Evolutionary conservation across 257 asterid species (phyloP).

Genomic region (Rauvolfia tetraphylla): DNA sequence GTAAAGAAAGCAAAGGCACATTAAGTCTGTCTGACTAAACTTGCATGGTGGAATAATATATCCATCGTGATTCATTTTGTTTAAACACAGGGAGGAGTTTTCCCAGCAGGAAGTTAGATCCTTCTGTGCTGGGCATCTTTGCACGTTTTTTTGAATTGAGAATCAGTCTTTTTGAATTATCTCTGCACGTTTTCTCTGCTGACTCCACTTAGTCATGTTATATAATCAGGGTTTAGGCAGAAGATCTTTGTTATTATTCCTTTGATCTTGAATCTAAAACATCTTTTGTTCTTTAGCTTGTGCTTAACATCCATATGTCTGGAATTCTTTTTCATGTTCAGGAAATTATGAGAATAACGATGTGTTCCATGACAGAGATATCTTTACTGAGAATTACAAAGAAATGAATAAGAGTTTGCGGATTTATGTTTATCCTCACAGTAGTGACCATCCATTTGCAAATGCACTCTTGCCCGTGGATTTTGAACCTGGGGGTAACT

Average conservation of each 20-base stretch:
- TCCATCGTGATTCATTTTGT: too few relatives aligned
- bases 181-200: not conserved
- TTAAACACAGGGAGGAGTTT: too few relatives aligned
- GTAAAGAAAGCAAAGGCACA: not conserved
- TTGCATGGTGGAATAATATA: not conserved
- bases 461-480: slow-evolving; percentile 62
- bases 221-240: not conserved
- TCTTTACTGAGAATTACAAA: slow-evolving; percentile 55
- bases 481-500: slow-evolving; percentile 74
- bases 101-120: not conserved
- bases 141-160: not conserved
- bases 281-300: not conserved
- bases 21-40: not conserved
- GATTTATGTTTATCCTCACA: slow-evolving; percentile 66
- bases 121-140: not conserved
- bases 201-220: not conserved
- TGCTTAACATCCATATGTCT: not conserved
- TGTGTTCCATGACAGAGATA: slow-evolving; percentile 59
- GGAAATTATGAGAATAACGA: slow-evolving; percentile 33
- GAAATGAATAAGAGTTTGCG: slow-evolving; percentile 68
- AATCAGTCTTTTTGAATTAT: not conserved
- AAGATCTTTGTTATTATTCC: not conserved
- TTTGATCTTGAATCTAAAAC: not conserved
- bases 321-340: slow-evolving; percentile 30
- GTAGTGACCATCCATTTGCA: slow-evolving; percentile 61